Evolutionary conservation across 805 yeast species (phyloP).

Genomic region (Metschnikowia henanensis): DNA sequence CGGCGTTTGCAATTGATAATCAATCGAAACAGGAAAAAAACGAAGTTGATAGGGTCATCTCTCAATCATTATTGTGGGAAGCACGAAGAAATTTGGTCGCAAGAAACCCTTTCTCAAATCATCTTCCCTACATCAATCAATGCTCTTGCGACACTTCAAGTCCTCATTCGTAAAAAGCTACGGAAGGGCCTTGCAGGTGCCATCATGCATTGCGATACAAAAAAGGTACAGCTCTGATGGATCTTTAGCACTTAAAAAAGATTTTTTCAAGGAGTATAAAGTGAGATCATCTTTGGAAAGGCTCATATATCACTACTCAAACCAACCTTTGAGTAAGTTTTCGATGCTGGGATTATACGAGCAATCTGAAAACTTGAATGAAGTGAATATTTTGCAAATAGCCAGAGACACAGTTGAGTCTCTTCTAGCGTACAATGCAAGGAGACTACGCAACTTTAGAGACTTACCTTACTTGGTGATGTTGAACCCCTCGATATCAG

Average conservation of each 20-base stretch:
- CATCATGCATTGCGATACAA: too few relatives aligned
- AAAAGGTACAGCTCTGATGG: too few relatives aligned
- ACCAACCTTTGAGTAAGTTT: constrained; percentile 51
- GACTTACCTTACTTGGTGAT: constrained; percentile 81
- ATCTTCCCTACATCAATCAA: background rate
- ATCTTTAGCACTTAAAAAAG: too few relatives aligned
- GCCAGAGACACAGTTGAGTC: constrained; percentile 59
- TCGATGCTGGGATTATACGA: constrained; percentile 50
- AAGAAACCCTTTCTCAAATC: background rate
- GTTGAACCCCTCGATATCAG: constrained; percentile 82
- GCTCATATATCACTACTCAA: constrained; percentile 57
- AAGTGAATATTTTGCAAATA: constrained; percentile 35
- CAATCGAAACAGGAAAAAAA: too few relatives aligned
- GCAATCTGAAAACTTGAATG: constrained; percentile 40
- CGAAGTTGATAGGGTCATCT: too few relatives aligned
- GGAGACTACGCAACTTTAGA: constrained; percentile 68
- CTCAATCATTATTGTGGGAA: too few relatives aligned
- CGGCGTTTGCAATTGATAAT: too few relatives aligned
- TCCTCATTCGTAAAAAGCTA: background rate
- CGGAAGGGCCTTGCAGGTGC: too few relatives aligned
- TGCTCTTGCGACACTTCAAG: background rate
- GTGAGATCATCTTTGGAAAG: constrained; percentile 58
- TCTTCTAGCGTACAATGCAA: constrained; percentile 63
- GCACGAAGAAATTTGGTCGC: background rate
- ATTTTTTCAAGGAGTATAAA: constrained; percentile 53